These are phyloP conservation scores for Aspergillus sp. DNA, from an alignment of 2,329 filamentous ascomycete genomes.

Conservation along the genomic window DNA sequence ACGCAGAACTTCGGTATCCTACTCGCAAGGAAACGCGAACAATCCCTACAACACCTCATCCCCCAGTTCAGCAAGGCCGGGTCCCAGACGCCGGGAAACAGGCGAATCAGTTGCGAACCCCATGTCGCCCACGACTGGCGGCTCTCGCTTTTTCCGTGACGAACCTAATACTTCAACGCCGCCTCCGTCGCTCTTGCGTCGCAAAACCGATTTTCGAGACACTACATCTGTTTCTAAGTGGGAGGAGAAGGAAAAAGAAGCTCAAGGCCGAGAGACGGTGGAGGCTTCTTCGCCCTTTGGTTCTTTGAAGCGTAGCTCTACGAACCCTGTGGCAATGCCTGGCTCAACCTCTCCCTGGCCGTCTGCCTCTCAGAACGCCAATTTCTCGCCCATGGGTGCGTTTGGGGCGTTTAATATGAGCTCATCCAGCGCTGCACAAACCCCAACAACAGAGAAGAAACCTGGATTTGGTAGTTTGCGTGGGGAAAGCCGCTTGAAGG, in stretches of 20 bases:
- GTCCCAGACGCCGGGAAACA: constrained; percentile 80
- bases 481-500: constrained; percentile 81
- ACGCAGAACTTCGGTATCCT: constrained; percentile 80
- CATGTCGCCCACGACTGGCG: constrained; percentile 48
- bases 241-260: constrained; percentile 54
- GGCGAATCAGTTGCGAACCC: constrained; percentile 63
- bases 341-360: constrained; percentile 58
- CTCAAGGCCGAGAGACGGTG: constrained; percentile 39
- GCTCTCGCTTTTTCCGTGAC: constrained; percentile 48
- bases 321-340: constrained; percentile 51
- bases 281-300: constrained; percentile 51
- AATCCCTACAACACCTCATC: constrained; percentile 70
- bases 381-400: constrained; percentile 72
- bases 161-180: constrained; percentile 59
- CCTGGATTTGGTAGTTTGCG: constrained; percentile 63
- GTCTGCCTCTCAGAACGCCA: constrained; percentile 59
- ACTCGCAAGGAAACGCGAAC: constrained; percentile 58
- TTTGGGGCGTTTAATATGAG: constrained; percentile 87
- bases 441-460: constrained; percentile 68
- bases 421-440: constrained; percentile 37
- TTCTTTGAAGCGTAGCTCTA: constrained; percentile 57
- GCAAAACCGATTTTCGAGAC: constrained; percentile 63
- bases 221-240: constrained; percentile 36
- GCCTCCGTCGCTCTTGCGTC: constrained; percentile 59
- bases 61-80: constrained; percentile 70